Evolutionary conservation across 768 basidiomycete genomes (phyloP), one percentile per base, ranked within the genome.

Genomic region (Cystobasidium tubakii): DNA sequence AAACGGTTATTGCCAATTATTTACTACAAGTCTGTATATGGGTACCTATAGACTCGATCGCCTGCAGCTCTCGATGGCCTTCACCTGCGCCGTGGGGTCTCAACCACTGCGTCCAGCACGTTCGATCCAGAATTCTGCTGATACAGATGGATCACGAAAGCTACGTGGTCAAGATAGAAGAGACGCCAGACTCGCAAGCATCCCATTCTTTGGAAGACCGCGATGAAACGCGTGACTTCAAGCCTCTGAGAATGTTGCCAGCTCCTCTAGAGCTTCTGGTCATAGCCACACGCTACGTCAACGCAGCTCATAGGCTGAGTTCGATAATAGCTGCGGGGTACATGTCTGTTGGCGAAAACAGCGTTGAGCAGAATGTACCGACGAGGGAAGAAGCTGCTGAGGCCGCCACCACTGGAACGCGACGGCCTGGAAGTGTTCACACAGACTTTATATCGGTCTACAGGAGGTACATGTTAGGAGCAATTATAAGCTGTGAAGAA

Each of bases 401-500:
- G 4, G 46, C 15, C 46, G 46, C 46, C 46, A 21, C 46, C 12
- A 17, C 46, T 17, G n/a, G 9, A 50, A 21, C 46, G n/a, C 46
- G 21, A 15, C 46, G 4, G 10, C 7, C 46, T 21, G 46, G 46
- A 50, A 50, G 46, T 21, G 21, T 50, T 3, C 19, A 43, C 25
- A 44, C 50, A 43, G 66, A 67, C 50, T 67, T 46, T 29, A 10
- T 53, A n/a, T 29, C 42, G 12, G 31, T 27, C 15, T 53, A 67
- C 31, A 43, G 66, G 19, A 67, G 66, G 46, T 67, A 67, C 66
- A 46, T 67, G 27, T 21, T 25, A 21, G 66, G 36, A 10, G 66
- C 66, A 27, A 43, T 67, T 7, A 36, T 50, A n/a, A 12, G 21
- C 4, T 50, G 42, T 29, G 23, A 43, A 25, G 15, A 46, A 2